phyloP scores from a whole-genome alignment of 2,329 filamentous ascomycete species.

The Blumeria hordei region DNA sequence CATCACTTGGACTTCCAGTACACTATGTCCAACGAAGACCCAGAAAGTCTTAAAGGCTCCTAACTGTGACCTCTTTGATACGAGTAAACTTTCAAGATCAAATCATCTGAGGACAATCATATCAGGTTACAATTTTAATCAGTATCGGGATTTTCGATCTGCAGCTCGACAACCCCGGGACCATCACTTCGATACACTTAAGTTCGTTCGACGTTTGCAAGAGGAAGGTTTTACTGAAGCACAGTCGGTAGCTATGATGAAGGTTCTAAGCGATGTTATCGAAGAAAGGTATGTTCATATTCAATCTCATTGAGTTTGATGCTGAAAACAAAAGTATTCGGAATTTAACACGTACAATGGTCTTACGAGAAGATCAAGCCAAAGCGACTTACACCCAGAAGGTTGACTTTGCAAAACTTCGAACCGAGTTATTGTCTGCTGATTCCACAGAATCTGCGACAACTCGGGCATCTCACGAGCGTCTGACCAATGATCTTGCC shows the following conservation, averaged over 20 bases:
- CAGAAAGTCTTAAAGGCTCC: no score
- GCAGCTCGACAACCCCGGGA: slow-evolving; percentile 39
- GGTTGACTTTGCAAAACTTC: slow-evolving; percentile 92
- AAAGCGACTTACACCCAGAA: slow-evolving; percentile 67
- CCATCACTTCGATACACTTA: slow-evolving; percentile 95
- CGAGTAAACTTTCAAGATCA: no score
- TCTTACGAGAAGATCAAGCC: slow-evolving; percentile 77
- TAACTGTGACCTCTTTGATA: no score
- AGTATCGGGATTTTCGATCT: slow-evolving; percentile 36
- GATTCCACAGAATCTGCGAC: slow-evolving; percentile 79
- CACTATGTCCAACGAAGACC: no score
- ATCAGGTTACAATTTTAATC: background rate
- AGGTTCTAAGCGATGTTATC: slow-evolving; percentile 84
- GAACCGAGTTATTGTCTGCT: slow-evolving; percentile 75
- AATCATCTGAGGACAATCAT: no score
- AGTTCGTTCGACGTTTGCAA: slow-evolving; percentile 79
- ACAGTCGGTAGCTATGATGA: slow-evolving; percentile 96
- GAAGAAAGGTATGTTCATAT: slow-evolving; percentile 46
- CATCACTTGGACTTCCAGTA: no score
- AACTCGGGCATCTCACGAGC: slow-evolving; percentile 74
- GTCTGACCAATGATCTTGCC: slow-evolving; percentile 78
- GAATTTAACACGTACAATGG: slow-evolving; percentile 94
- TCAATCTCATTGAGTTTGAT: no score
- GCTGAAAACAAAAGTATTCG: slow-evolving; percentile 40
- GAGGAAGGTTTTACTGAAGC: slow-evolving; percentile 87